Evolutionary conservation across 1,284 basidiomycete species (phyloP).

Genomic region (Waitea zeae): DNA sequence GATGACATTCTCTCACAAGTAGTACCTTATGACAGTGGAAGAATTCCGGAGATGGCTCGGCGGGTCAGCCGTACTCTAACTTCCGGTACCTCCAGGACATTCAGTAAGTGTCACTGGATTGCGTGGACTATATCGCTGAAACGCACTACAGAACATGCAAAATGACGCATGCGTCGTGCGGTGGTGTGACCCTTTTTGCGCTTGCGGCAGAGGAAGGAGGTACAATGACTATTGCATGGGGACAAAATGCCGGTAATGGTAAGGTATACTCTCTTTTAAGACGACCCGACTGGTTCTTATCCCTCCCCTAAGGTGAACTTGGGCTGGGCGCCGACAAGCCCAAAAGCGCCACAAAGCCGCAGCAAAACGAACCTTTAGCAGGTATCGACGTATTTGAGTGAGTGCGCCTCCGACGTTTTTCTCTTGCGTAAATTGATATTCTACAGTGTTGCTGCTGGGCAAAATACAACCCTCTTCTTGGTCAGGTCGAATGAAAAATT

Average conservation of each 20-base stretch:
- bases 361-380: slow-evolving; percentile 46
- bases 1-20: slow-evolving; percentile 4
- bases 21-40: slow-evolving; percentile 51
- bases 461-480: slow-evolving; percentile 75
- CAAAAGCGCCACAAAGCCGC: slow-evolving; percentile 81
- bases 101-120: slow-evolving; percentile 38
- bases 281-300: not conserved
- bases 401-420: slow-evolving; percentile 11
- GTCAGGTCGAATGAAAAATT: slow-evolving; percentile 51
- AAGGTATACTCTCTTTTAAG: slow-evolving; percentile 4
- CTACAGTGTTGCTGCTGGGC: slow-evolving; percentile 61
- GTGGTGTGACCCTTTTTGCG: slow-evolving; percentile 84
- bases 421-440: not conserved
- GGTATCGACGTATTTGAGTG: slow-evolving; percentile 70
- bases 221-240: slow-evolving; percentile 74
- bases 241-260: slow-evolving; percentile 71
- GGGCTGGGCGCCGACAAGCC: slow-evolving; percentile 67
- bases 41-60: slow-evolving; percentile 78
- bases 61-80: slow-evolving; percentile 66
- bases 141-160: slow-evolving; percentile 54
- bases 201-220: slow-evolving; percentile 50
- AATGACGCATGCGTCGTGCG: slow-evolving; percentile 46
- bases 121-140: not conserved
- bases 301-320: slow-evolving; percentile 44
- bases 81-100: slow-evolving; percentile 74